Base-by-base conservation (phyloP, 305 asterid genomes). In the Lippia alba region DNA sequence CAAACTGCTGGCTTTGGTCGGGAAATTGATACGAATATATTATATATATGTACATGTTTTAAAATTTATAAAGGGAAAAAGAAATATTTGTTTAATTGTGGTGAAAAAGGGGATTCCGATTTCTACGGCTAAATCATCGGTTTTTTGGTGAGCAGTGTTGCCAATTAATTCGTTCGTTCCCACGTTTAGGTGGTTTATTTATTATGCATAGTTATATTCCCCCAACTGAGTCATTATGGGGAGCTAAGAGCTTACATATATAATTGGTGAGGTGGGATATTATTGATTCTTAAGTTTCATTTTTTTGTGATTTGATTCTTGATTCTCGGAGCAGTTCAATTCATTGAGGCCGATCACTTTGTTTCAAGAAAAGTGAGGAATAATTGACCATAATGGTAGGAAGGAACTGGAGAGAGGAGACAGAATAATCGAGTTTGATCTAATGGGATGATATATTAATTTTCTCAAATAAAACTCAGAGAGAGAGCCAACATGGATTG, bases 101-200 rank as follows among this genome's bases (percentile, higher is more conserved):
- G 41, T 36, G 9, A 36, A 5, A n/a, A 36, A 36, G 84, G 76
- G 20, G 54, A 70, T 66, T 72, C 87, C 87, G 59, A 45, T 73
- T 72, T 77, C 74, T 61, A 70, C 80, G 88, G 86, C 90, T 80
- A 70, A 79, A 80, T 85, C 67, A 72, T 58, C 80, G 83, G 56
- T 44, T 76, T 58, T 62, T 36, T 36, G 6, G 9, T 36, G 0
- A 5, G 0, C 9, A 36, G 41, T 36, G 41, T 36, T 36, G 9
- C 41, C 4, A 36, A 17, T 17, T 58, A 20, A 72, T 48, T 63
- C 48, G 1, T 16, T 71, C 48, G 68, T 16, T 71, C 48, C 71
- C 60, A 46, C 51, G 41, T 78, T 73, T 12, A 67, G 11, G n/a
- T 36, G 39, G 3, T 54, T 36, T 6, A 10, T 54, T 54, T 2